Conservation (phyloP, 257 asterid species). For the Nemophila menziesii region DNA sequence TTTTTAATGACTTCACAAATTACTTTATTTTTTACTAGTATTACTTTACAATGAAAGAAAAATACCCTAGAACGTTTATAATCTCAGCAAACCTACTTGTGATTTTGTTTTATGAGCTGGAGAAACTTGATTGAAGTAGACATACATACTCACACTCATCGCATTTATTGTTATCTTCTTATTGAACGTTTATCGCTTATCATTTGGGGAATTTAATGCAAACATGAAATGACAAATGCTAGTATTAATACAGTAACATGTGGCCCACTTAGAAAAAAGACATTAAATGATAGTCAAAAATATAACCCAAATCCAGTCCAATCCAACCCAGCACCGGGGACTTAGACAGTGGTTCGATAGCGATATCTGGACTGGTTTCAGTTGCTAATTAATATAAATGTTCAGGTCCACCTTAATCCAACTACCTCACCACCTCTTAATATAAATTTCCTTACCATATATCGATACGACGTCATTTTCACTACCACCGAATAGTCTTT, state of each 20-base stretch:
- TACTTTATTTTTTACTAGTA: too few species aligned
- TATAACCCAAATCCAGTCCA: neutral
- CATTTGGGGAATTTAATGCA: neutral
- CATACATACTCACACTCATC: too few species aligned
- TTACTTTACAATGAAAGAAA: too few species aligned
- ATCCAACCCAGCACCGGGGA: neutral
- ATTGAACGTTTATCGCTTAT: too few species aligned
- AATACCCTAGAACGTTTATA: too few species aligned
- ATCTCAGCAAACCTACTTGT: too few species aligned
- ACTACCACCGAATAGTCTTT: too few species aligned
- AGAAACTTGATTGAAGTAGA: too few species aligned
- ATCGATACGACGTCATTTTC: neutral
- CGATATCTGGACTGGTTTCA: neutral
- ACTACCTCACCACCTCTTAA: slow-evolving; percentile 1
- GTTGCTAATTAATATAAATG: neutral
- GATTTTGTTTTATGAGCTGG: too few species aligned
- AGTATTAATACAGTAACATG: too few species aligned
- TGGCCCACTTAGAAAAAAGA: neutral
- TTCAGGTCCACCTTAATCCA: neutral
- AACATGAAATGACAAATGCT: neutral
- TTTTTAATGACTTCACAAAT: too few species aligned
- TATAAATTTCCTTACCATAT: neutral
- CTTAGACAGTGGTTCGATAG: neutral
- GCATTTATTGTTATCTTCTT: too few species aligned
- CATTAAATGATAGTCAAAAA: neutral